phyloP scores from a whole-genome alignment of 345 rosid species.

The Camelina laxa region DNA sequence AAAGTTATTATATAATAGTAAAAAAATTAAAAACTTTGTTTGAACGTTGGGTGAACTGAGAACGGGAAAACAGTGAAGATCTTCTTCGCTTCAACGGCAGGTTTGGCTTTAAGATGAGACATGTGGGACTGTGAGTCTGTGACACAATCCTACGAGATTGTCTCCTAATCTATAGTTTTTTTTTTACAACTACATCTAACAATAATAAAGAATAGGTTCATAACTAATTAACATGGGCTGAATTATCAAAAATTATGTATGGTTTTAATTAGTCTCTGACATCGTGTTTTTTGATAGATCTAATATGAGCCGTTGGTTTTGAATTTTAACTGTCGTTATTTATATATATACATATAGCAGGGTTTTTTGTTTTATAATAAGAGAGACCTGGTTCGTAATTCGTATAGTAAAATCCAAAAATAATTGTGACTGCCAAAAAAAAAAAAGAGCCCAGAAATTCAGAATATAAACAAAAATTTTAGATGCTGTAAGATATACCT shows the following conservation, averaged over 20 bases:
- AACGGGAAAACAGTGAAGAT: constrained; percentile 35
- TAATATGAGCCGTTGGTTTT: constrained; percentile 56
- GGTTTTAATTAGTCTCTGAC: constrained; percentile 29
- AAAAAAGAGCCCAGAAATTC: constrained; percentile 20
- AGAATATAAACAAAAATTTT: constrained; percentile 32
- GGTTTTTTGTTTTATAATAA: constrained; percentile 29
- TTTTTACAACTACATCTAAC: background rate
- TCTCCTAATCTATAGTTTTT: constrained; percentile 26
- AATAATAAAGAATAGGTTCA: background rate
- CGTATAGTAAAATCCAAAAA: constrained; percentile 41
- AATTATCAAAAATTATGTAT: background rate
- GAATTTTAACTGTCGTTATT: constrained; percentile 46
- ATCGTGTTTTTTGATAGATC: constrained; percentile 21
- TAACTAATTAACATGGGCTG: constrained; percentile 25
- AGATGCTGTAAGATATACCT: constrained; percentile 37
- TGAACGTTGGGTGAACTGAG: constrained; percentile 29
- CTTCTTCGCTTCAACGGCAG: constrained; percentile 59
- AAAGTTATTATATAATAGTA: background rate
- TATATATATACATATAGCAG: constrained; percentile 26
- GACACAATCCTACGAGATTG: constrained; percentile 39
- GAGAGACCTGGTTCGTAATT: constrained; percentile 33
- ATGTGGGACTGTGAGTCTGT: constrained; percentile 44
- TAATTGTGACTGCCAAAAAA: constrained; percentile 34
- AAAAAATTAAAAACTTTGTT: constrained; percentile 15
- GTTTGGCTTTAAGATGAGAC: constrained; percentile 41